Base-by-base conservation (phyloP, 768 basidiomycete genomes). In the Tylopilus vinaceipallidus region DNA sequence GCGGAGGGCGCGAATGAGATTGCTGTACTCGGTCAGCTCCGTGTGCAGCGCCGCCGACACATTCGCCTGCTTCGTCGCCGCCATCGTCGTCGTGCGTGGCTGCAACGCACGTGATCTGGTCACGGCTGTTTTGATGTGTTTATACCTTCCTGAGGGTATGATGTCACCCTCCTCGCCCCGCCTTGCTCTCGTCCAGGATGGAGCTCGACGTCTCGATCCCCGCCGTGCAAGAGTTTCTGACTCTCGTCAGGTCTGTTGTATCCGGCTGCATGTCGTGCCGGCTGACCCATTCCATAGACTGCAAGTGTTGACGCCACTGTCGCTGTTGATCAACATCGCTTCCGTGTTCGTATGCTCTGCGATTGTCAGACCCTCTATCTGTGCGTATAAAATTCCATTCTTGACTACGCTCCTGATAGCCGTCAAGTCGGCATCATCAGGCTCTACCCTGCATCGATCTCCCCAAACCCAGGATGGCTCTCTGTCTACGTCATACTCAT, bases 291-390 rank as follows among this genome's bases (percentile, higher is more conserved):
- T 3, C 4, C 2, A 12, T 52, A 80, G 88, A 40, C 77, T 97
- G 4, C 93, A 97, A 64, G 89, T 95, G 19, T 71, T 94, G 39
- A 92, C 92, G 0, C 93, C 93, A 0, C 73, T 95, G 1, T 87
- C 88, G 2, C 75, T 95, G 9, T 76, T 93, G 56, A 80, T 94
- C 49, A 88, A 88, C 61, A 82, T 95, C 36, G 86, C 84, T 0
- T 75, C 82, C 2, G 73, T 86, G 41, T 59, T 87, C 30, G 78
- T 91, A 4, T 95, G 92, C 62, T 65, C 84, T 0, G 54, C 82
- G 9, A 73, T 92, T 17, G 74, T 86, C 24, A 77, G 72, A 17
- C 92, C 92, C 0, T 81, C 80, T 20, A 74, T 90, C 11, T 64
- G 82, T 77, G 49, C 47, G 69, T 68, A 0, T 4, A 9, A 3